A percentile compares a stretch with the other conserved stretches of the same genome.
Conservation (phyloP, 495 filamentous ascomycete species). For the Podospora didyma region DNA sequence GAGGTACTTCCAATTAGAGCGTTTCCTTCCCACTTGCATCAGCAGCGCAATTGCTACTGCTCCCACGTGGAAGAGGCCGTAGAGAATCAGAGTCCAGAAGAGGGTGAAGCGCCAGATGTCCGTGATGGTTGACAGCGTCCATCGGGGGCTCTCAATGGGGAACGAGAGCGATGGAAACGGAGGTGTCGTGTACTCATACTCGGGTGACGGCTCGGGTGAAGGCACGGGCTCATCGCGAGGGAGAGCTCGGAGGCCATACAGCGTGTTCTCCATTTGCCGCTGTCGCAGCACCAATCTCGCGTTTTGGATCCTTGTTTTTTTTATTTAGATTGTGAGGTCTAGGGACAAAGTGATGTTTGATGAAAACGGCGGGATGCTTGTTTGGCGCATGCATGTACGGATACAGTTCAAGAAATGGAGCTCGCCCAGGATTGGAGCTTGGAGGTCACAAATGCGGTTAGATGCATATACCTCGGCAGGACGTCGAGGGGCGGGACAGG, state of each 20-base stretch:
- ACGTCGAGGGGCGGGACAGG: too few relatives aligned
- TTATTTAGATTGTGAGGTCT: too few relatives aligned
- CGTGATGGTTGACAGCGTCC: constrained; percentile 69
- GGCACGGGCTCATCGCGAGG: constrained; percentile 23
- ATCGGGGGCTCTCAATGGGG: constrained; percentile 49
- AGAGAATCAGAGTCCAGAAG: constrained; percentile 77
- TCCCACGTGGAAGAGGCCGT: constrained; percentile 61
- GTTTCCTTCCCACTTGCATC: constrained; percentile 58
- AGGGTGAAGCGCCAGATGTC: constrained; percentile 94
- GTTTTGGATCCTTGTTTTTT: not conserved
- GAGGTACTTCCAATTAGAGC: constrained; percentile 65
- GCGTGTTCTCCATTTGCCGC: too few relatives aligned
- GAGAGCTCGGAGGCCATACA: not conserved
- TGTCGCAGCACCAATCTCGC: not conserved
- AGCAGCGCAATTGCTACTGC: constrained; percentile 69
- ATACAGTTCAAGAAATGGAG: too few relatives aligned
- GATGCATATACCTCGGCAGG: too few relatives aligned
- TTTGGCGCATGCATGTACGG: too few relatives aligned
- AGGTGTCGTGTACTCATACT: constrained; percentile 73
- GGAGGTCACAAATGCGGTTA: too few relatives aligned
- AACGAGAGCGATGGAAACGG: constrained; percentile 87
- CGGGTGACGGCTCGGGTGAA: constrained; percentile 55
- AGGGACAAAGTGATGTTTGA: too few relatives aligned
- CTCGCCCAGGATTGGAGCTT: too few relatives aligned
- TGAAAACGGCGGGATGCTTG: too few relatives aligned